Evolutionary conservation across 2,329 filamentous ascomycete genomes (phyloP).

Genomic region (Remersonia thermophila): DNA sequence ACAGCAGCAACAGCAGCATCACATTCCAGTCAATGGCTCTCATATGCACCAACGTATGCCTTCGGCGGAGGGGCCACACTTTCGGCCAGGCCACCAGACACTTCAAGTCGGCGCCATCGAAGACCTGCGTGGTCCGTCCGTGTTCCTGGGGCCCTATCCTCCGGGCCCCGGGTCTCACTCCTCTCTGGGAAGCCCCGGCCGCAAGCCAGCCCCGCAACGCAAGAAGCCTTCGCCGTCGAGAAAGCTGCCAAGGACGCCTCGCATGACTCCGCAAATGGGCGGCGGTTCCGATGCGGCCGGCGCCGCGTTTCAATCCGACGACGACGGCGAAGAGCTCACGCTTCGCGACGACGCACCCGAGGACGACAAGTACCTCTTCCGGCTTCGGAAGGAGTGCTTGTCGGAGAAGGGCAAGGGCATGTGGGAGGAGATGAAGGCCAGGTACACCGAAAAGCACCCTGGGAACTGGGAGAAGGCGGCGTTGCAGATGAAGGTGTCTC

Average conservation of each 20-base stretch:
- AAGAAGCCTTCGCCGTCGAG: slow-evolving; percentile 12
- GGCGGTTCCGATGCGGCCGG: slow-evolving; percentile 4
- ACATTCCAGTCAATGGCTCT: slow-evolving; percentile 7
- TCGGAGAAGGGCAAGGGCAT: slow-evolving; percentile 42
- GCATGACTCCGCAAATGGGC: slow-evolving; percentile 5
- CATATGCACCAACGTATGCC: slow-evolving; percentile 16
- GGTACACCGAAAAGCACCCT: slow-evolving; percentile 27
- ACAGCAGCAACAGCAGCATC: slow-evolving; percentile 2
- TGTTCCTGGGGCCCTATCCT: slow-evolving; percentile 12
- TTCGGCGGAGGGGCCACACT: slow-evolving; percentile 12
- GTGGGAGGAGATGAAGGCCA: slow-evolving; percentile 41
- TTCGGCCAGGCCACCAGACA: slow-evolving; percentile 8
- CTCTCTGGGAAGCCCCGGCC: too few species aligned
- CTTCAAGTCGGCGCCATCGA: slow-evolving; percentile 14
- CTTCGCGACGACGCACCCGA: slow-evolving; percentile 34
- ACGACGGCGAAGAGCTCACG: slow-evolving; percentile 17
- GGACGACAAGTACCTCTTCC: slow-evolving; percentile 37
- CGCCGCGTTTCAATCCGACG: slow-evolving; percentile 6
- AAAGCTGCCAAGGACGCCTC: slow-evolving; percentile 6
- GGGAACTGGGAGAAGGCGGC: slow-evolving; percentile 31
- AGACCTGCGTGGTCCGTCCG: slow-evolving; percentile 13
- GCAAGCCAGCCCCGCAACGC: neutral
- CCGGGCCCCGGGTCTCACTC: slow-evolving; percentile 2
- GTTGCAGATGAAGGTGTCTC: slow-evolving; percentile 44
- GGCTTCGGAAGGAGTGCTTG: slow-evolving; percentile 33